Conservation (phyloP, 192 early-diverging fungal genomes). For the Diversispora epigaea region DNA sequence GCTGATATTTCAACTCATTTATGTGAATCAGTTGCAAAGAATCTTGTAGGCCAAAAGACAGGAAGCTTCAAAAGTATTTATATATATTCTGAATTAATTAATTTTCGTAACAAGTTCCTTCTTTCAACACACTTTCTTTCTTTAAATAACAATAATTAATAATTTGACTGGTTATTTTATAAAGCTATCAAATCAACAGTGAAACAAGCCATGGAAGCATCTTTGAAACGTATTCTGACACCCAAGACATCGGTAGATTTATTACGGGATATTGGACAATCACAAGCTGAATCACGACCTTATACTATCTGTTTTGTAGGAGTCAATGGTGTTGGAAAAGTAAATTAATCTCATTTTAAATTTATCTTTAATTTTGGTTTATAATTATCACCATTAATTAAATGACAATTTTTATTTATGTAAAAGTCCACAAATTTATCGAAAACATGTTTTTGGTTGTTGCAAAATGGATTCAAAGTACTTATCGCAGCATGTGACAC, state of each 20-base stretch:
- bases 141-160: background rate
- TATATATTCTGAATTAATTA: slow-evolving; percentile 5
- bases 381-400: background rate
- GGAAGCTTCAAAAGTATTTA: slow-evolving; percentile 76
- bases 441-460: slow-evolving; percentile 93
- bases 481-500: slow-evolving; percentile 97
- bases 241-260: slow-evolving; percentile 88
- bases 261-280: slow-evolving; percentile 82
- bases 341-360: background rate
- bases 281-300: slow-evolving; percentile 65
- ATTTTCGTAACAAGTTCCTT: background rate
- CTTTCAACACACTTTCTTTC: background rate
- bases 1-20: slow-evolving; percentile 83
- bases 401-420: slow-evolving; percentile 31
- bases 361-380: background rate
- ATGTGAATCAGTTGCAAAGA: slow-evolving; percentile 72
- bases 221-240: slow-evolving; percentile 85
- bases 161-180: slow-evolving; percentile 1
- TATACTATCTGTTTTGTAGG: slow-evolving; percentile 93
- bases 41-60: slow-evolving; percentile 72
- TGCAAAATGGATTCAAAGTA: slow-evolving; percentile 86
- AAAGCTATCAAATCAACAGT: slow-evolving; percentile 62
- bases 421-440: slow-evolving; percentile 87
- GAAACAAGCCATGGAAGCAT: slow-evolving; percentile 75
- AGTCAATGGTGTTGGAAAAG: slow-evolving; percentile 85